Conservation (phyloP, 768 basidiomycete genomes). For the Phanerodontia chrysosporium region DNA sequence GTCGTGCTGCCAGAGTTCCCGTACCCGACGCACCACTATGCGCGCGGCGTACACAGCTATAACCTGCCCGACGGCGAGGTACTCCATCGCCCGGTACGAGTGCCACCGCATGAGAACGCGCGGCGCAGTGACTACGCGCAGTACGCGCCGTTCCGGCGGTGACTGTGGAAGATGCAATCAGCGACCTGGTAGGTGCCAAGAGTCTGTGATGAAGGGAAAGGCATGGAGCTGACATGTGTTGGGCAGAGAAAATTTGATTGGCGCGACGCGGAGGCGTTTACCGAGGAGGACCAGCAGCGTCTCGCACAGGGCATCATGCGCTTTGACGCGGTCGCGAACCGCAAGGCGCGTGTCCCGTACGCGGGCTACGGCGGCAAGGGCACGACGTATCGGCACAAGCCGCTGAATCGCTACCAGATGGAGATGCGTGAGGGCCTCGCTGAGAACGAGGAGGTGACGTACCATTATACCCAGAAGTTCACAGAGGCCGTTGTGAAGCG, state of each 20-base stretch:
- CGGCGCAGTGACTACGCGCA: slow-evolving; percentile 7
- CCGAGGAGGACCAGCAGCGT: slow-evolving; percentile 26
- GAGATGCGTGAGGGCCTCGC: slow-evolving; percentile 29
- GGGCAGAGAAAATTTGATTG: slow-evolving; percentile 66
- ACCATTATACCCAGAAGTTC: slow-evolving; percentile 55
- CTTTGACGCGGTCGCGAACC: slow-evolving; percentile 35
- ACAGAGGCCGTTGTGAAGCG: slow-evolving; percentile 43
- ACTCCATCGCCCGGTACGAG: slow-evolving; percentile 39
- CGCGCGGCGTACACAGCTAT: slow-evolving; percentile 28
- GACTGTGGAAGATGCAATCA: slow-evolving; percentile 61
- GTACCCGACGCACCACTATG: slow-evolving; percentile 53
- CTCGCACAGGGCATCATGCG: slow-evolving; percentile 37
- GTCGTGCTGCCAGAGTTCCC: slow-evolving; percentile 58
- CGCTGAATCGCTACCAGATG: slow-evolving; percentile 41
- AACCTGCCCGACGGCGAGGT: slow-evolving; percentile 42
- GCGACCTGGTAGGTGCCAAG: slow-evolving; percentile 54
- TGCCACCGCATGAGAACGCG: neutral
- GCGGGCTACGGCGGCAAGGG: slow-evolving; percentile 25
- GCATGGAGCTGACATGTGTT: neutral
- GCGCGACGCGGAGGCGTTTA: slow-evolving; percentile 32
- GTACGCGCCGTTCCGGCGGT: slow-evolving; percentile 57
- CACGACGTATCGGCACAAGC: slow-evolving; percentile 36
- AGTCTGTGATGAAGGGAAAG: neutral
- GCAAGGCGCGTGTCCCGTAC: neutral
- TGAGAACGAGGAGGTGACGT: slow-evolving; percentile 34